Evolutionary conservation across 202 grass and related monocot species (phyloP), one percentile per base, ranked within the genome.

Genomic region (Zizania palustris): DNA sequence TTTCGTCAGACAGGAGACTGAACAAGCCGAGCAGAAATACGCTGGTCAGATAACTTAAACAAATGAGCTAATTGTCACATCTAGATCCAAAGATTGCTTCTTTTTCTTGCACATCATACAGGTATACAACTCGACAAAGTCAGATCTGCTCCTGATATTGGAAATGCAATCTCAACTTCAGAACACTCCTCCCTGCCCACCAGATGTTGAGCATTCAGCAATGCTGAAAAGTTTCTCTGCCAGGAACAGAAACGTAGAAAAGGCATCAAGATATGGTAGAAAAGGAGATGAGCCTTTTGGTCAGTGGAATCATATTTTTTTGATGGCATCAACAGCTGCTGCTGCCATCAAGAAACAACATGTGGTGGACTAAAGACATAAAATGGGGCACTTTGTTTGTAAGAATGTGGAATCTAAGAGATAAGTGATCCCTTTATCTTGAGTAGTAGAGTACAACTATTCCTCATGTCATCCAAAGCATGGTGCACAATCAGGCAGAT

Each of bases 141-240:
- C 74, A 83, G 61, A 83, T 73, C 79, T 83, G 68, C 68, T 60
- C 85, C 61, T 62, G 85, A 73, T 87, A 68, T 73, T 68, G 74
- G 46, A 82, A 54, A 55, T 72, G 20, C 83, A 54, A 53, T 53
- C 19, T 73, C 43, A 45, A 72, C 51, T 45, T 56, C 63, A 28
- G n/a, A n/a, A 21, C 2, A 10, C 3, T 44, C 15, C 51, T 63
- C 41, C 50, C 16, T 75, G n/a, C 10, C 54, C 69, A 55, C 54
- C 69, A 55, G 54, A 42, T 45, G 85, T 78, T 63, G 28, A 83
- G 38, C 37, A 43, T 68, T 54, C 67, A 35, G n/a, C 3, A 14
- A 60, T 40, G 21, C 50, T 62, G 10, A 65, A 75, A 46, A 63
- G 45, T 15, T 45, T 63, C 45, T 35, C 58, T 61, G 37, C 79